Evolutionary conservation across 352 stramenopile species (phyloP).

Genomic region (Pythium aquatile): DNA sequence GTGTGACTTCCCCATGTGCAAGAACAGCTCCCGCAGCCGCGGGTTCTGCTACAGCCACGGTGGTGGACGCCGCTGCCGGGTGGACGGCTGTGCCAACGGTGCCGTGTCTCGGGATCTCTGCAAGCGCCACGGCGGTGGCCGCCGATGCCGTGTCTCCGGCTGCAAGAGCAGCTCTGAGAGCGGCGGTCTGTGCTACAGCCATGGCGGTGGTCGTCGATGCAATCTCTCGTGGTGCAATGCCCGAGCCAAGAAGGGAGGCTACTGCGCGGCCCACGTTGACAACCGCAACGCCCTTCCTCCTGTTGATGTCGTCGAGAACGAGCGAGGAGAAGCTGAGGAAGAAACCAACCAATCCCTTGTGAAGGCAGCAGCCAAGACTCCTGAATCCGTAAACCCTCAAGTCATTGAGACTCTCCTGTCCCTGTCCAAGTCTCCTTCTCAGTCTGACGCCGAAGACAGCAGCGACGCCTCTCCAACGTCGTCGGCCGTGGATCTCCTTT

Average conservation of each 20-base stretch:
- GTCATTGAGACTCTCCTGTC: conserved; percentile 67
- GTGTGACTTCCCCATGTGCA: conserved; percentile 83
- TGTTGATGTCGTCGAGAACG: conserved; percentile 18
- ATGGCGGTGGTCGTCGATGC: conserved; percentile 67
- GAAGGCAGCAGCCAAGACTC: conserved; percentile 17
- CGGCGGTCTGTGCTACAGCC: conserved; percentile 73
- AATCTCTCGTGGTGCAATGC: conserved; percentile 67
- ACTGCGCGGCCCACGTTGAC: conserved; percentile 53
- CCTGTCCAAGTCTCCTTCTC: conserved; percentile 41
- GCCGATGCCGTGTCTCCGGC: conserved; percentile 57
- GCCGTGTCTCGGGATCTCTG: conserved; percentile 79
- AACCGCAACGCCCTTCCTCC: conserved; percentile 27
- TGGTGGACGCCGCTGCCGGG: conserved; percentile 56
- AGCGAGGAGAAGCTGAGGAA: conserved; percentile 12
- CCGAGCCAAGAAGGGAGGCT: conserved; percentile 71
- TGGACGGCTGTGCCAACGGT: conserved; percentile 69
- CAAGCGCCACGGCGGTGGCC: conserved; percentile 74
- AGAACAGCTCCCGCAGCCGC: conserved; percentile 75
- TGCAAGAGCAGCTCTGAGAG: conserved; percentile 78
- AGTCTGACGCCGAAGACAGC: conserved; percentile 22
- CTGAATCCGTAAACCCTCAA: conserved; percentile 33
- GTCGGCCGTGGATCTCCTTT: conserved; percentile 9
- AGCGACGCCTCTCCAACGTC: conserved; percentile 12
- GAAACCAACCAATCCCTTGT: conserved; percentile 5
- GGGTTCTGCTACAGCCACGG: conserved; percentile 83